These are phyloP conservation scores for Termitomyces sp. DNA, from an alignment of 768 basidiomycete genomes.

Conservation along the genomic window DNA sequence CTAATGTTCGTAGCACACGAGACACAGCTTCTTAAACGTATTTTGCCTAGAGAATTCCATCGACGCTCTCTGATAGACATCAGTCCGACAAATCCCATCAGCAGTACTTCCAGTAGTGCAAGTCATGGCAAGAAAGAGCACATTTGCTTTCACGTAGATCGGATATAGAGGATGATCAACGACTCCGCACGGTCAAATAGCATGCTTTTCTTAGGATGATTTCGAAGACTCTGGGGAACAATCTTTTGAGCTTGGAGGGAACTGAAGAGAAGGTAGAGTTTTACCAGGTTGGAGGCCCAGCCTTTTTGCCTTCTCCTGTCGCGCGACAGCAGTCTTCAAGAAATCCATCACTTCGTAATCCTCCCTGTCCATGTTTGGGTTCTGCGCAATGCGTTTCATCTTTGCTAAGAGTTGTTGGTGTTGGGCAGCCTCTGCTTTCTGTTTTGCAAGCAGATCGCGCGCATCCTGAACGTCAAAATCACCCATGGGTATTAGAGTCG, in stretches of 20 bases:
- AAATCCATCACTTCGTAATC: constrained; percentile 26
- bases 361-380: constrained; percentile 23
- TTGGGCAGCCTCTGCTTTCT: constrained; percentile 34
- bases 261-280: neutral
- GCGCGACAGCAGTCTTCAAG: constrained; percentile 21
- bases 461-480: constrained; percentile 79
- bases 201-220: neutral
- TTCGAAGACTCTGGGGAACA: constrained; percentile 4
- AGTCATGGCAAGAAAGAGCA: neutral
- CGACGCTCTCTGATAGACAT: neutral
- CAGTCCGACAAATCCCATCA: neutral
- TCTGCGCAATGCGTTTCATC: constrained; percentile 43
- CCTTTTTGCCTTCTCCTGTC: constrained; percentile 21
- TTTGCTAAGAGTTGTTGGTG: constrained; percentile 37
- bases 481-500: constrained; percentile 71
- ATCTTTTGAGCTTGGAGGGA: neutral
- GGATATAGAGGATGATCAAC: neutral
- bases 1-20: neutral
- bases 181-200: neutral
- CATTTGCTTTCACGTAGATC: neutral
- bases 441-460: constrained; percentile 50
- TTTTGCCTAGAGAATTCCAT: neutral
- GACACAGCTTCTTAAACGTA: neutral
- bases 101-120: neutral
- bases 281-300: constrained; percentile 20